Evolutionary conservation across 2,329 filamentous ascomycete species (phyloP).

Genomic region (Fusarium dlaminii): DNA sequence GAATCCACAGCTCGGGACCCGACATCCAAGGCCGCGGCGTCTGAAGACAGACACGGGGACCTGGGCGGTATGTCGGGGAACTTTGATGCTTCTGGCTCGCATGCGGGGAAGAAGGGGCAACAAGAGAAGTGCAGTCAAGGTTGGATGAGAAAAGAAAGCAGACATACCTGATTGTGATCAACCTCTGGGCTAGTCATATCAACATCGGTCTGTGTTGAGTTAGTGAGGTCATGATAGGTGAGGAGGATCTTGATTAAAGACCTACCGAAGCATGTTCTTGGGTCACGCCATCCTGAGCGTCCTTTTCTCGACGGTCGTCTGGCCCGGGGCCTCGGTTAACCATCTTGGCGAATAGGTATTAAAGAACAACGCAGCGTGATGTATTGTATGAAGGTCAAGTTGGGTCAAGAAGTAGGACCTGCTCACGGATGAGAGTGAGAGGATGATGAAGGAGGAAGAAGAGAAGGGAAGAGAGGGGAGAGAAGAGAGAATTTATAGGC

Average conservation of each 20-base stretch:
- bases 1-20: background rate
- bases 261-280: no score
- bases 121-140: constrained; percentile 14
- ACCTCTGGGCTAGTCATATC: background rate
- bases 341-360: no score
- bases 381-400: no score
- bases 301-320: no score
- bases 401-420: no score
- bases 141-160: constrained; percentile 30
- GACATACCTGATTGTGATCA: constrained; percentile 21
- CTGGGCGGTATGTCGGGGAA: background rate
- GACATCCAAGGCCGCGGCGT: background rate
- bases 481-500: constrained; percentile 17
- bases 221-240: background rate
- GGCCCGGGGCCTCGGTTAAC: no score
- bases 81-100: constrained; percentile 13
- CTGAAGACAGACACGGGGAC: background rate
- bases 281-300: no score
- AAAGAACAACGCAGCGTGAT: no score
- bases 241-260: no score
- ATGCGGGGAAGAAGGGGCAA: constrained; percentile 18
- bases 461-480: background rate
- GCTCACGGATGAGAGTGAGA: no score
- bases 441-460: background rate
- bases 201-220: background rate